Conservation (phyloP, 2,329 filamentous ascomycete species). For the Arthroderma sp. region DNA sequence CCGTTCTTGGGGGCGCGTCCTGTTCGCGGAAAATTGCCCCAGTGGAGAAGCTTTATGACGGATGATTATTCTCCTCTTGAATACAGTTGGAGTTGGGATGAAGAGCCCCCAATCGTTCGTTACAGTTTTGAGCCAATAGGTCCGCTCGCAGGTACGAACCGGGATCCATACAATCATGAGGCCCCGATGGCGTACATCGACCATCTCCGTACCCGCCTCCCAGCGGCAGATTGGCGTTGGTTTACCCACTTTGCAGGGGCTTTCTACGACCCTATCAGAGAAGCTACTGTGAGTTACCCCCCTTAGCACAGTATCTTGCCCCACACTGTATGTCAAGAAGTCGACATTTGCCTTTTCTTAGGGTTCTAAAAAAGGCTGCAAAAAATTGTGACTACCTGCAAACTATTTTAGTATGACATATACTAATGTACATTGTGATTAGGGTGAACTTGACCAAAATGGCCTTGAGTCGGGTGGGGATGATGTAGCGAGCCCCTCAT, state of each 20-base stretch:
- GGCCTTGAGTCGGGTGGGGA: neutral
- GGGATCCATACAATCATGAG: neutral
- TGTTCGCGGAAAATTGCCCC: neutral
- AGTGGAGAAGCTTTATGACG: neutral
- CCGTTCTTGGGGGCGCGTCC: neutral
- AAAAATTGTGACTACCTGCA: no score
- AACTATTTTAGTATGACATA: neutral
- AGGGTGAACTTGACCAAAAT: no score
- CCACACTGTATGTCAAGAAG: no score
- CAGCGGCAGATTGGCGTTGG: neutral
- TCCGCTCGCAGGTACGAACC: neutral
- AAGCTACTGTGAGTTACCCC: no score
- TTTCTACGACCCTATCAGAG: neutral
- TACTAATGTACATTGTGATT: neutral
- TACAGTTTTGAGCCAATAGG: neutral
- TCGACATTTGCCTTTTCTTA: no score
- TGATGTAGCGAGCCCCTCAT: neutral
- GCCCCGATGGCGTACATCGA: neutral
- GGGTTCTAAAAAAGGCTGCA: no score
- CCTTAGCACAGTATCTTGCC: no score
- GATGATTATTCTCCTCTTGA: neutral
- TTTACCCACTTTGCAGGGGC: neutral
- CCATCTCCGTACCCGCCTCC: neutral
- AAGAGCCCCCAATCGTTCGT: neutral
- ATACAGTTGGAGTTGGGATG: neutral